Percentiles rank a stretch among this genome's conserved stretches.
Evolutionary conservation across 306 rosid genomes (phyloP).

Genomic region (Sindora glabra): DNA sequence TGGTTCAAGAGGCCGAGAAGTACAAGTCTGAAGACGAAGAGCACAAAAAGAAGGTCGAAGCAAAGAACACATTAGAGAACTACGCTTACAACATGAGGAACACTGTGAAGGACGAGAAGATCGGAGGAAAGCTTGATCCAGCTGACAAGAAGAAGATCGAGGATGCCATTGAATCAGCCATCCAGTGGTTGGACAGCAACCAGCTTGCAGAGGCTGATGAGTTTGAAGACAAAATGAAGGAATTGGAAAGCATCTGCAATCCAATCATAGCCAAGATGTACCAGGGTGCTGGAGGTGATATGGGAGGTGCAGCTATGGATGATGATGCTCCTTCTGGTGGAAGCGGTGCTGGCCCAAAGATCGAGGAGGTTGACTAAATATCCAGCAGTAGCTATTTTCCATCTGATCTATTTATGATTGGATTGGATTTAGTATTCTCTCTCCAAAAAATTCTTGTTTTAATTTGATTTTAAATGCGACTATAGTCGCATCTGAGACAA

Average conservation of each 20-base stretch:
- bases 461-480: no score
- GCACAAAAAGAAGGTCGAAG: slow-evolving; percentile 56
- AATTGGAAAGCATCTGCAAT: slow-evolving; percentile 69
- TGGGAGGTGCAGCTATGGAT: slow-evolving; percentile 31
- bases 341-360: slow-evolving; percentile 68
- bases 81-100: slow-evolving; percentile 70
- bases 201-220: slow-evolving; percentile 65
- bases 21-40: slow-evolving; percentile 73
- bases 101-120: slow-evolving; percentile 54
- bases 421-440: no score
- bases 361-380: slow-evolving; percentile 63
- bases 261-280: slow-evolving; percentile 78
- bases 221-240: slow-evolving; percentile 77
- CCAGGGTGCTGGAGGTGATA: slow-evolving; percentile 59
- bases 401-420: no score
- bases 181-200: slow-evolving; percentile 63
- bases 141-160: slow-evolving; percentile 65
- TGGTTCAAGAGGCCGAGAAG: slow-evolving; percentile 79
- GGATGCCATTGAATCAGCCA: slow-evolving; percentile 53
- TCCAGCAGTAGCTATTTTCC: no score
- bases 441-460: no score
- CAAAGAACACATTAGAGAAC: slow-evolving; percentile 63
- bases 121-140: slow-evolving; percentile 42
- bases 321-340: slow-evolving; percentile 44
- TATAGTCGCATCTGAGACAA: no score